Evolutionary conservation across 176 grass and related monocot genomes (phyloP).

Genomic region (Triticum turgidum): DNA sequence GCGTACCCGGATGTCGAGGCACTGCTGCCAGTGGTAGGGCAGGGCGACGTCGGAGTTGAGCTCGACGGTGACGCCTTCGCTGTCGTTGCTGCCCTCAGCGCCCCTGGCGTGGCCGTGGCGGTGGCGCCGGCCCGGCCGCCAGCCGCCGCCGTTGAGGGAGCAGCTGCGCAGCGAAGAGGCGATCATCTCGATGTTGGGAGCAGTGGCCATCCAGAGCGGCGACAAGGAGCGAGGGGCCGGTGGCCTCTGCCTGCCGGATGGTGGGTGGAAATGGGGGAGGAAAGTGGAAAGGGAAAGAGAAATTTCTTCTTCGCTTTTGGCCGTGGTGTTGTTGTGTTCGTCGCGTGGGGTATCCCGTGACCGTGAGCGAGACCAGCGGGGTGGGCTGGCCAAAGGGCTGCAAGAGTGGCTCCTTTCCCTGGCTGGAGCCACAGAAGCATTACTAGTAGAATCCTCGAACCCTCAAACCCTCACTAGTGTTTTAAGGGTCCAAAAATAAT

Average conservation of each 20-base stretch:
- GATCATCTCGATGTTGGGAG: constrained; percentile 76
- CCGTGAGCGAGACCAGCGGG: neutral
- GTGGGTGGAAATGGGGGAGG: neutral
- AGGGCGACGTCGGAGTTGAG: constrained; percentile 91
- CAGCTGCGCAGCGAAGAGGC: constrained; percentile 65
- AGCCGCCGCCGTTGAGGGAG: constrained; percentile 40
- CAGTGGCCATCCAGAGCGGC: constrained; percentile 56
- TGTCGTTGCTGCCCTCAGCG: constrained; percentile 37
- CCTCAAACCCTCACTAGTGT: too few relatives aligned
- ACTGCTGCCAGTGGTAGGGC: constrained; percentile 97
- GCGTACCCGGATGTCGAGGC: constrained; percentile 93
- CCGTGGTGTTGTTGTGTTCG: constrained; percentile 32
- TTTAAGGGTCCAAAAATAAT: too few relatives aligned
- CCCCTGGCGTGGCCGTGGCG: neutral
- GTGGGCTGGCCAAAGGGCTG: neutral
- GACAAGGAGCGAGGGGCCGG: too few relatives aligned
- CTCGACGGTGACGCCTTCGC: constrained; percentile 67
- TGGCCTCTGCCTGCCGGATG: constrained; percentile 8
- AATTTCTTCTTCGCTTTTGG: constrained; percentile 16
- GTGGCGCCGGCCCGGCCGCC: constrained; percentile 2
- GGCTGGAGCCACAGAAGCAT: neutral
- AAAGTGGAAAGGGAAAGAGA: neutral
- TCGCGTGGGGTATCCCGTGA: constrained; percentile 4
- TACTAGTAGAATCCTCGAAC: too few relatives aligned
- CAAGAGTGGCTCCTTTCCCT: neutral